These are phyloP conservation scores for Emydomyces testavorans DNA, from an alignment of 2,329 filamentous ascomycete genomes.

Conservation along the genomic window DNA sequence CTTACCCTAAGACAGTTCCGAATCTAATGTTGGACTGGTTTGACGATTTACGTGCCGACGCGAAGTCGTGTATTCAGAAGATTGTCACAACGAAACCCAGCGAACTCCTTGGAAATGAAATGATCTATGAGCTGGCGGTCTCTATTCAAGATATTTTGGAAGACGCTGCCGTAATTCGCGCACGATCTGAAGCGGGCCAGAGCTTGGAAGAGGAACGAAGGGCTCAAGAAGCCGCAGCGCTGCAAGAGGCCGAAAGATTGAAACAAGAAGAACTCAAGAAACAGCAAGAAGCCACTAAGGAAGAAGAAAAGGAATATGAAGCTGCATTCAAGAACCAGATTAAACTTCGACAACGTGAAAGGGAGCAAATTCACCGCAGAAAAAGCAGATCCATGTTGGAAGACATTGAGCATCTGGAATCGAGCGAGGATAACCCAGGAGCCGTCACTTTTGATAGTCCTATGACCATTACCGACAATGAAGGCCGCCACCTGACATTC, in stretches of 20 bases:
- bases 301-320: constrained; percentile 32
- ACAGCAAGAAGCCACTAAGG: constrained; percentile 32
- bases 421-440: constrained; percentile 26
- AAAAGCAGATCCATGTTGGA: constrained; percentile 30
- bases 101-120: constrained; percentile 50
- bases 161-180: constrained; percentile 68
- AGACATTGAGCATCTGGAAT: constrained; percentile 24
- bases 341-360: constrained; percentile 28
- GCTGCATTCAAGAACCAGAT: constrained; percentile 31
- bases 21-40: constrained; percentile 57
- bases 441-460: constrained; percentile 35
- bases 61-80: constrained; percentile 57
- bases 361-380: constrained; percentile 28
- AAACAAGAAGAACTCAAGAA: constrained; percentile 40
- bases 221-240: constrained; percentile 59
- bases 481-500: constrained; percentile 56
- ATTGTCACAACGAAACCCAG: constrained; percentile 59
- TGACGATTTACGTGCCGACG: constrained; percentile 55
- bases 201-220: constrained; percentile 84
- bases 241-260: constrained; percentile 40
- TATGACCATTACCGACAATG: constrained; percentile 47
- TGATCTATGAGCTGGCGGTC: constrained; percentile 52
- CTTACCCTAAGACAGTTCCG: constrained; percentile 77
- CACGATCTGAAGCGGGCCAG: constrained; percentile 62
- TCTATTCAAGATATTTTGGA: constrained; percentile 62